These are phyloP conservation scores for Suaeda aralocaspica DNA, from an alignment of 148 eudicot genomes.

Conservation along the genomic window DNA sequence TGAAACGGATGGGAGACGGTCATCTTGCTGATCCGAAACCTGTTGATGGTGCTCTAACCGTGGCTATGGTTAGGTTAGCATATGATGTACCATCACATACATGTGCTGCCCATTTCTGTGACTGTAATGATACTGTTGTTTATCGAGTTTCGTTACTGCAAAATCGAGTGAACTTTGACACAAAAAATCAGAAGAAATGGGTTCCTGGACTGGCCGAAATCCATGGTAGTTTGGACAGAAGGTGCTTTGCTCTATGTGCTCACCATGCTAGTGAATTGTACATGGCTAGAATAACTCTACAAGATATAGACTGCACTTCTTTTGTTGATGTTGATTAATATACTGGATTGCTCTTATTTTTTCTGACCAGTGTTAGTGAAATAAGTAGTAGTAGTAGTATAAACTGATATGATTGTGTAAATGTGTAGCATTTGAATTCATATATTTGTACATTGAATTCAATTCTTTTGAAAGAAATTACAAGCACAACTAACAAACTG, in stretches of 20 bases:
- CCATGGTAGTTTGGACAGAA: conserved; percentile 50
- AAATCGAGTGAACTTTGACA: conserved; percentile 34
- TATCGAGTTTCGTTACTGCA: conserved; percentile 63
- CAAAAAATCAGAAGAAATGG: conserved; percentile 46
- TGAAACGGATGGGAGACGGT: conserved; percentile 65
- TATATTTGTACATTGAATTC: too few relatives aligned
- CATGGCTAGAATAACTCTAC: conserved; percentile 65
- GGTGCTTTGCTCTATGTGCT: conserved; percentile 66
- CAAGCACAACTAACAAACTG: too few relatives aligned
- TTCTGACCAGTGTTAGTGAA: too few relatives aligned
- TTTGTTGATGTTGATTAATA: conserved; percentile 44
- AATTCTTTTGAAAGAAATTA: too few relatives aligned
- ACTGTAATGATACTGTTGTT: conserved; percentile 48
- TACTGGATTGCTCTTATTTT: neutral
- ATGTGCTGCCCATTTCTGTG: conserved; percentile 82
- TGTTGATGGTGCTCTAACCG: conserved; percentile 63
- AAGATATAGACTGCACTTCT: conserved; percentile 67
- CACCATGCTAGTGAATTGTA: conserved; percentile 63
- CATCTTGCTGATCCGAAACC: conserved; percentile 78
- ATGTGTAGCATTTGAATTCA: too few relatives aligned
- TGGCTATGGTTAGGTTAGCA: conserved; percentile 64
- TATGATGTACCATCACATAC: conserved; percentile 52
- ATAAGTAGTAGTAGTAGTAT: neutral
- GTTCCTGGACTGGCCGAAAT: conserved; percentile 56
- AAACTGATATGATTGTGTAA: neutral